These are phyloP conservation scores for Geranium brycei DNA, from an alignment of 345 rosid species.

Conservation along the genomic window DNA sequence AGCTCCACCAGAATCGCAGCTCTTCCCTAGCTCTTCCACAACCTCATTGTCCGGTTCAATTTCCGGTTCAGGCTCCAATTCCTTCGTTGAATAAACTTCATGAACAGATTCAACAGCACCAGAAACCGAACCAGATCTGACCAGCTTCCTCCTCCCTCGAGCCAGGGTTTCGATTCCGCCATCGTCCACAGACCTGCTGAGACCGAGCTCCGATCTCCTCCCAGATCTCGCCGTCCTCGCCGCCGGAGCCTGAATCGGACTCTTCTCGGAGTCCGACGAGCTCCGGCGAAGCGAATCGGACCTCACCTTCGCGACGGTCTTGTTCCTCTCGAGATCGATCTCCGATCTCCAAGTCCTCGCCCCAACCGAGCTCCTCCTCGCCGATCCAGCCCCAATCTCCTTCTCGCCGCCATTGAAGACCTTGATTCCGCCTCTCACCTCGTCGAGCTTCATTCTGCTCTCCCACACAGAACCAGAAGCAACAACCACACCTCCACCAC, in stretches of 20 bases:
- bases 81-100: conserved; percentile 10
- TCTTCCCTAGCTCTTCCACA: not conserved
- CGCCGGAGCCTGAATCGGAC: conserved; percentile 17
- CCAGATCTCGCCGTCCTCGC: not conserved
- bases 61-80: conserved; percentile 9
- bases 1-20: too few relatives aligned
- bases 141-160: conserved; percentile 19
- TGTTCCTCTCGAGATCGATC: conserved; percentile 14
- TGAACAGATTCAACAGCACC: conserved; percentile 1
- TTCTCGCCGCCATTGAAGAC: conserved; percentile 34
- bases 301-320: conserved; percentile 16
- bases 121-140: conserved; percentile 39
- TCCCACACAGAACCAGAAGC: conserved; percentile 79
- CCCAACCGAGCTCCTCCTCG: conserved; percentile 14
- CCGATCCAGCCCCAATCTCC: conserved; percentile 12
- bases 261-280: conserved; percentile 16
- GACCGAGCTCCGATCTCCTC: not conserved
- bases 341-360: conserved; percentile 48
- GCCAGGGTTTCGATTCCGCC: not conserved
- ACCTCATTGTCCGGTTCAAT: conserved; percentile 8
- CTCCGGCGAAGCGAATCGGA: conserved; percentile 7
- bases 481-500: conserved; percentile 16
- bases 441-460: conserved; percentile 62
- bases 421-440: conserved; percentile 41
- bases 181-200: not conserved